A percentile compares a stretch with the other conserved stretches of the same genome.
Conservation (phyloP, 2,329 filamentous ascomycete species). For the Tolypocladium pustulatum region DNA sequence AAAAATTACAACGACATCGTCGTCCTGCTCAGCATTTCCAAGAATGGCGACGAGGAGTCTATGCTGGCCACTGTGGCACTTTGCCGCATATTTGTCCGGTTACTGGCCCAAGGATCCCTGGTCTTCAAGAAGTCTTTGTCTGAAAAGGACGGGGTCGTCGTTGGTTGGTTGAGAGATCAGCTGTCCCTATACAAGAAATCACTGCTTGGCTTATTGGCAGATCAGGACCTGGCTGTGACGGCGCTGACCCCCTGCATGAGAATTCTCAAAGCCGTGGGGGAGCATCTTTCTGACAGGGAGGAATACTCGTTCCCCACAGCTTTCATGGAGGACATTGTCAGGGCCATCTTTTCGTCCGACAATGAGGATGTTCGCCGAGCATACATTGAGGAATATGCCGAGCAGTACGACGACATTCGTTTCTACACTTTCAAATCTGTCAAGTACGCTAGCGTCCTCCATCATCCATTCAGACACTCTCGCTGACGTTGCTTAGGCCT, state of each 20-base stretch:
- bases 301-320: constrained; percentile 59
- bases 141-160: constrained; percentile 65
- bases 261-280: constrained; percentile 68
- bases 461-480: constrained; percentile 6
- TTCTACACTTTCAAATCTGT: constrained; percentile 72
- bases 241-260: constrained; percentile 75
- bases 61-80: constrained; percentile 68
- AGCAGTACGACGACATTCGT: constrained; percentile 73
- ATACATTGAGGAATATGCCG: constrained; percentile 69
- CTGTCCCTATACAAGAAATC: constrained; percentile 59
- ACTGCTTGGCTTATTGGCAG: constrained; percentile 50
- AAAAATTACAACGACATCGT: constrained; percentile 90
- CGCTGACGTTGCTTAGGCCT: constrained; percentile 10
- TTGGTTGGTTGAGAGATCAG: constrained; percentile 68
- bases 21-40: constrained; percentile 48
- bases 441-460: constrained; percentile 41
- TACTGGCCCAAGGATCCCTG: constrained; percentile 66
- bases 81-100: constrained; percentile 74
- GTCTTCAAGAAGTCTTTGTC: constrained; percentile 52
- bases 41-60: constrained; percentile 40
- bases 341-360: constrained; percentile 46
- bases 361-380: constrained; percentile 54
- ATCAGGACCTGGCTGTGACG: constrained; percentile 55
- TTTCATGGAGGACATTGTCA: constrained; percentile 56
- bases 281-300: constrained; percentile 46